Percentiles rank a stretch among this genome's conserved stretches.
Conservation (phyloP, 75 land plant species). For the Selaginella tamariscina region DNA sequence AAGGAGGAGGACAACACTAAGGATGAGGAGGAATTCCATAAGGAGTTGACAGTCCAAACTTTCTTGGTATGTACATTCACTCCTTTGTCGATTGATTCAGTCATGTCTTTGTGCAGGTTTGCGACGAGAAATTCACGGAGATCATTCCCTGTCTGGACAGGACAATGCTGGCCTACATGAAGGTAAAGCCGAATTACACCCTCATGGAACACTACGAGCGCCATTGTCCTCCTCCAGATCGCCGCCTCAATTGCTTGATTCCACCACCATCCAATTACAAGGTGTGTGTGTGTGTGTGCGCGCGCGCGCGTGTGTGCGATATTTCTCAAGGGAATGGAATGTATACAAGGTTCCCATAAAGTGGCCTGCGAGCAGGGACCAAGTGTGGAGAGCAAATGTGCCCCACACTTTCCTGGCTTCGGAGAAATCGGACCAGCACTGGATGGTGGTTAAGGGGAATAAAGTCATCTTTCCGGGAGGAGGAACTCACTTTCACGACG, state of each 20-base stretch:
- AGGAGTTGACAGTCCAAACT: not conserved
- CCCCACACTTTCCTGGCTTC: slow-evolving; percentile 81
- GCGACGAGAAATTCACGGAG: slow-evolving; percentile 58
- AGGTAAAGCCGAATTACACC: slow-evolving; percentile 53
- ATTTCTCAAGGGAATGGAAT: no score
- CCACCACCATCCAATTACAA: slow-evolving; percentile 88
- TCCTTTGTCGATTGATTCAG: not conserved
- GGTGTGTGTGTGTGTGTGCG: slow-evolving; percentile 27
- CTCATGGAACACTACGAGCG: slow-evolving; percentile 97
- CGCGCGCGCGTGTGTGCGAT: not conserved
- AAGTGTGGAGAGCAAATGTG: slow-evolving; percentile 86
- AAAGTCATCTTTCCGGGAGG: slow-evolving; percentile 92
- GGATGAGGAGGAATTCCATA: not conserved
- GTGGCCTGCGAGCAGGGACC: slow-evolving; percentile 86
- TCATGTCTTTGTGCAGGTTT: slow-evolving; percentile 38
- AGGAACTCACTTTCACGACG: slow-evolving; percentile 82
- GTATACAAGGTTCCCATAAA: slow-evolving; percentile 50
- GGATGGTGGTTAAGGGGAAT: slow-evolving; percentile 85
- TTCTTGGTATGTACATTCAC: not conserved
- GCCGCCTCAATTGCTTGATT: slow-evolving; percentile 70
- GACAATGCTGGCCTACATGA: slow-evolving; percentile 45
- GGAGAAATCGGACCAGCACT: slow-evolving; percentile 82
- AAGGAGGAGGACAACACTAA: not conserved
- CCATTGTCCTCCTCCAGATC: slow-evolving; percentile 73
- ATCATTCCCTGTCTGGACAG: slow-evolving; percentile 89